These are phyloP conservation scores for Scytalidium lignicola DNA, from an alignment of 2,329 filamentous ascomycete species.

Conservation along the genomic window DNA sequence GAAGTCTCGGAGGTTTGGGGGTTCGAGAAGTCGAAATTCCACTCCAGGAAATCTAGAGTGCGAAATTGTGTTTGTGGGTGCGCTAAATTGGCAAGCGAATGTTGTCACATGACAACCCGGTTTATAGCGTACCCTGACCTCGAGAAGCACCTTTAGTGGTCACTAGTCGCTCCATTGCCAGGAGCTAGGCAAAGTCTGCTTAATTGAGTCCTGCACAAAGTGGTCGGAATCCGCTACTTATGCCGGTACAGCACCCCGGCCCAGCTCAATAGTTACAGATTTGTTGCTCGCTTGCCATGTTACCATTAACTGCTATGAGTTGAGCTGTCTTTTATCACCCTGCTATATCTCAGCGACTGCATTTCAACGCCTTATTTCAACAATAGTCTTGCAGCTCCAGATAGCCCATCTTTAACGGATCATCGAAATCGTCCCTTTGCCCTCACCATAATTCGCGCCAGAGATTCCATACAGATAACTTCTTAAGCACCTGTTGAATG, in stretches of 20 bases:
- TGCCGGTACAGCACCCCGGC: neutral
- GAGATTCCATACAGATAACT: neutral
- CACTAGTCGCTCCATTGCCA: neutral
- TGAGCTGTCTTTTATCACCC: neutral
- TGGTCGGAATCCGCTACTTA: neutral
- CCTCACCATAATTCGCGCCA: neutral
- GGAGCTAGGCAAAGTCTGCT: too few relatives aligned
- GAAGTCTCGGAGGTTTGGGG: constrained; percentile 8
- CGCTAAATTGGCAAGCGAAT: neutral
- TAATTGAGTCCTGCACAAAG: neutral
- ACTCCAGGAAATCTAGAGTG: neutral
- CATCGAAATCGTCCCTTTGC: neutral
- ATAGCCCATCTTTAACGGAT: neutral
- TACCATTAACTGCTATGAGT: neutral
- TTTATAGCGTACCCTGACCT: neutral
- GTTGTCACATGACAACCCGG: neutral
- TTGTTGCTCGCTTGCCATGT: neutral
- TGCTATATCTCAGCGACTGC: neutral
- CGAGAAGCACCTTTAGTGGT: neutral
- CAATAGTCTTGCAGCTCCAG: neutral
- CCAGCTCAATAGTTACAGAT: neutral
- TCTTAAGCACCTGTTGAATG: neutral
- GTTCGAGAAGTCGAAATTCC: constrained; percentile 1
- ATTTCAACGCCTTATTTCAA: neutral
- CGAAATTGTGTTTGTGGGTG: neutral